Base-by-base conservation (phyloP, 2,329 filamentous ascomycete species). In the Penicillium freii region DNA sequence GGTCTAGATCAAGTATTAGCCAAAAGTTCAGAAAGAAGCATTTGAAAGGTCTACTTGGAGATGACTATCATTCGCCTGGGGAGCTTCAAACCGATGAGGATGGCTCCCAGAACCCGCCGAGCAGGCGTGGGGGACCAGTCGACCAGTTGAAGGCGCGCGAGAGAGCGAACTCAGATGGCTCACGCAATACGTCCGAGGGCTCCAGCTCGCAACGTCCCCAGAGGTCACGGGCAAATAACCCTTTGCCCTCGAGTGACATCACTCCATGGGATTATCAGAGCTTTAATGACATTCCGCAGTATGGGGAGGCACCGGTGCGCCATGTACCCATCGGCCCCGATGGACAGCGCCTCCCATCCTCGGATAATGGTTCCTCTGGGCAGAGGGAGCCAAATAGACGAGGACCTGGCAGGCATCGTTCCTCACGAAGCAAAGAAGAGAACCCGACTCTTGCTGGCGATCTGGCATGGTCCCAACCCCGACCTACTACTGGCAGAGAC, bases 201-300 rank as follows among this genome's bases (percentile, higher is more conserved):
- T 71, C 75, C 53, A 75, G 92, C 62, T 95, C 92, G 52, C 91
- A 91, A 40, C 83, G 84, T 51, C 86, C 85, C 33, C 92, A 89
- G 29, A 83, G 91, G 64, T 91, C 92, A 47, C 84, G 89, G 50
- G 54, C 62, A 11, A 60, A 59, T 66, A 96, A 91, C n/a, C 92
- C 92, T 13, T 82, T 92, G 51, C 90, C 90, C 42, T 91, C 90
- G 13, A 94, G 91, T 69, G 93, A 97, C 75, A 92, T 99, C 57
- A 94, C 96, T 39, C 94, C 94, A n/a, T 99, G 96, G 82, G 83
- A 96, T 61, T 97, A 94, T 72, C 94, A 97, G 75, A 91, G 94
- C 71, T 84, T 84, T 64, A 85, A 90, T 78, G 89, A 92, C 70
- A 90, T 92, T 68, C 85, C 84, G 45, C 84, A 86, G 63, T 90